Base-by-base conservation (phyloP, 257 asterid species). In the Solanum clarkiae region DNA sequence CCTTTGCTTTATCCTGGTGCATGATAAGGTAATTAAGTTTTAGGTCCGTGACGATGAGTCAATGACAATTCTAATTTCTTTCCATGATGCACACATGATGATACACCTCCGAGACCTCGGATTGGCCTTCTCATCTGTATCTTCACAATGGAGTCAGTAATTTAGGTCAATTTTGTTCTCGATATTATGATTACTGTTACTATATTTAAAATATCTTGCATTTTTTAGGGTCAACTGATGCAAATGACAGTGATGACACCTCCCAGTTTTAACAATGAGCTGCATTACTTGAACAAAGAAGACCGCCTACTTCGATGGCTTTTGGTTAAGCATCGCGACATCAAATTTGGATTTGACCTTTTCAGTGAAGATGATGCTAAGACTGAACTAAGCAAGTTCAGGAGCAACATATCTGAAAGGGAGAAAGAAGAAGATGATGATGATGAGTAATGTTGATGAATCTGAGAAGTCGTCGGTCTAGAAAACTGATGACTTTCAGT, bases 191-290 rank as follows among this genome's bases (percentile, higher is more conserved):
- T 79, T 53, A 26, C 29, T 79, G 49, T 75, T 47, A 75, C 24
- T 49, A 75, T 10, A 24, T 51, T 79, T 26, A 0, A 53, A 0
- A 47, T 12, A 53, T 53, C 6, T 51, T 26, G 49, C 83, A 79
- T 15, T 40, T 65, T 86, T 55, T 80, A 95, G 97, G 98, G 92
- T 66, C 88, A 86, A 72, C 87, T 94, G 88, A 81, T 90, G 89
- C 98, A 95, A 89, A 89, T 95, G 96, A 93, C 95, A 14, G 87
- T 95, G 97, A 95, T 95, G 98, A 87, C 98, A 53, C 97, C 98
- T 6, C 96, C 98, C 84, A 92, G 90, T 88, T 92, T 95, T 45
- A 92, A 92, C 90, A 84, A 70, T 1, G 98, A 95, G 92, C 93
- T 93, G 88, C 87, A 71, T 54, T 95, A 95, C 93, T 92, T 95